Conservation (phyloP, 345 rosid genomes). For the Draba incana region DNA sequence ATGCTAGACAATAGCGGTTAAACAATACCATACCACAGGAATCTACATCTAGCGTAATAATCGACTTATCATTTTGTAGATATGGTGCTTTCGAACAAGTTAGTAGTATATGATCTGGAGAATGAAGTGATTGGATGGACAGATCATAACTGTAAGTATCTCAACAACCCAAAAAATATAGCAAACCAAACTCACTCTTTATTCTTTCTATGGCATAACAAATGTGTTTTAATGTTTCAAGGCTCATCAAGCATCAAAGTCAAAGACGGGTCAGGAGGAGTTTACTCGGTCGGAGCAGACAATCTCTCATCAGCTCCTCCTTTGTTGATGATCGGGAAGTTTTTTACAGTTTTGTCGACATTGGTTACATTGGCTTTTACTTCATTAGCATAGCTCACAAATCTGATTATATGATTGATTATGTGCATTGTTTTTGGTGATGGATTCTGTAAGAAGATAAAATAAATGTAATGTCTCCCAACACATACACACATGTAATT, state of each 20-base stretch:
- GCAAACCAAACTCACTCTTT: not conserved
- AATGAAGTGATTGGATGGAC: slow-evolving; percentile 86
- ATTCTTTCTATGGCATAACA: slow-evolving; percentile 4
- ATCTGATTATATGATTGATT: not conserved
- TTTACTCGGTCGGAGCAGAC: slow-evolving; percentile 55
- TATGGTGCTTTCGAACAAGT: slow-evolving; percentile 80
- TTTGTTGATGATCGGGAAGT: slow-evolving; percentile 22
- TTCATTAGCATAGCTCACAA: slow-evolving; percentile 38
- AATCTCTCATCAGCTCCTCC: slow-evolving; percentile 50
- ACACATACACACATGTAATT: slow-evolving; percentile 2
- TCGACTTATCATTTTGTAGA: slow-evolving; percentile 47
- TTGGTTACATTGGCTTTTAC: slow-evolving; percentile 41
- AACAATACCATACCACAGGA: not conserved
- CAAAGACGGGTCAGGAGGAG: slow-evolving; percentile 53
- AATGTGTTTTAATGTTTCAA: slow-evolving; percentile 21
- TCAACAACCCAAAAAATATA: not conserved
- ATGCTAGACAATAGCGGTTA: not conserved
- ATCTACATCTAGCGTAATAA: not conserved
- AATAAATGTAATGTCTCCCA: not conserved
- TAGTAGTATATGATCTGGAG: slow-evolving; percentile 75
- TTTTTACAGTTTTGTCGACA: slow-evolving; percentile 42
- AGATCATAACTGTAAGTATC: slow-evolving; percentile 78
- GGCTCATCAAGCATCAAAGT: slow-evolving; percentile 81
- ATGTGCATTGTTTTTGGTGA: slow-evolving; percentile 14
- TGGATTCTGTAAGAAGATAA: slow-evolving; percentile 2